Evolutionary conservation across 805 yeast genomes (phyloP).

Genomic region (Metschnikowia koreensis): DNA sequence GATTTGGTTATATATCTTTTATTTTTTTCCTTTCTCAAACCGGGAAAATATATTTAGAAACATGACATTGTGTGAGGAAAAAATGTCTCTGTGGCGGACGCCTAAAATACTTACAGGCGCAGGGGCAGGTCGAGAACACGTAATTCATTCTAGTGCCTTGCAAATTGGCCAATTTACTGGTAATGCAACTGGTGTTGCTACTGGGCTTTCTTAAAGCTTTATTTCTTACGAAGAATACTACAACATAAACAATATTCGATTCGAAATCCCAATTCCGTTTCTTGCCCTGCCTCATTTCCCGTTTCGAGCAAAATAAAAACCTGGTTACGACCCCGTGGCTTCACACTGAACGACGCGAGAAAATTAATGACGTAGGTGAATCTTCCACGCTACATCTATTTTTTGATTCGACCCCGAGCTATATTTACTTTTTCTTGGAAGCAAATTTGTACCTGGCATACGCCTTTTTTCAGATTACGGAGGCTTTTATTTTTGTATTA

Average conservation of each 20-base stretch:
- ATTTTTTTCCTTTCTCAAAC: conserved; percentile 5
- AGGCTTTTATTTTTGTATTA: not conserved
- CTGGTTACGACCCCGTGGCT: not conserved
- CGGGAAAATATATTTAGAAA: conserved; percentile 8
- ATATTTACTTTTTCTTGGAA: not conserved
- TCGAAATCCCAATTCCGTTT: not conserved
- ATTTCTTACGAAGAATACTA: not conserved
- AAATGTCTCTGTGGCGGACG: conserved; percentile 13
- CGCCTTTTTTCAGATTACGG: too few species aligned
- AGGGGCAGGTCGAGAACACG: not conserved
- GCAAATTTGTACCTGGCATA: too few species aligned
- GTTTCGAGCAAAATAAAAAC: not conserved
- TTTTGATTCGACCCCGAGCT: not conserved
- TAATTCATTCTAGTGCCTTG: not conserved
- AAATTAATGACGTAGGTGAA: not conserved
- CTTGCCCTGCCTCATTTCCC: not conserved
- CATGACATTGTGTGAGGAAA: conserved; percentile 11
- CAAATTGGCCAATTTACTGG: not conserved
- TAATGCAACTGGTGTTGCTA: not conserved
- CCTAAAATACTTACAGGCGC: not conserved
- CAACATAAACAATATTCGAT: not conserved
- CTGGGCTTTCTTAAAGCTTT: not conserved
- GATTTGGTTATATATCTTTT: conserved; percentile 7
- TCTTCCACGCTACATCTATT: not conserved
- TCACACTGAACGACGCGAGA: not conserved